Percentiles rank a stretch among this genome's conserved stretches.
Evolutionary conservation across 75 land plant species (phyloP).

Genomic region (Azolla pinnata): DNA sequence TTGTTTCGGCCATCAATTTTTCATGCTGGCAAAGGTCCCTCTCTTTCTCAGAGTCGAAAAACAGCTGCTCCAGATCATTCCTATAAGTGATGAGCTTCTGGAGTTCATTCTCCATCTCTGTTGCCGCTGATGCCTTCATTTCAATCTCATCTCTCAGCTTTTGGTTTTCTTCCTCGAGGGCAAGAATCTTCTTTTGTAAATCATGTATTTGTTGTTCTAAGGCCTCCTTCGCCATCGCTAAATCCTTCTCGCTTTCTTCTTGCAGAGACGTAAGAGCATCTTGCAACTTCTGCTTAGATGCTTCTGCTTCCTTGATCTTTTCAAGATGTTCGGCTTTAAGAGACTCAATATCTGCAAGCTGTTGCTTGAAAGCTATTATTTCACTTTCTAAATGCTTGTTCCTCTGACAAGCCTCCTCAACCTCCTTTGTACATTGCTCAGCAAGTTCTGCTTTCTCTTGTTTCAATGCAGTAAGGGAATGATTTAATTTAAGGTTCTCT

Average conservation of each 20-base stretch:
- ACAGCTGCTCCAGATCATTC: too few relatives aligned
- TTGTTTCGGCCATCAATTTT: neutral
- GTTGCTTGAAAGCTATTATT: neutral
- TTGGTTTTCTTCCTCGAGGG: too few relatives aligned
- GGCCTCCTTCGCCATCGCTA: neutral
- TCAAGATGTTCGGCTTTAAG: neutral
- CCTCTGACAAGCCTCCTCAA: neutral
- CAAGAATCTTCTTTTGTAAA: too few relatives aligned
- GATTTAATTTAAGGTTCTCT: constrained; percentile 1
- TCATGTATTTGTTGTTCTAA: too few relatives aligned
- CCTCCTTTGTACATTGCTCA: neutral
- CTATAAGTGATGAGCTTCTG: too few relatives aligned
- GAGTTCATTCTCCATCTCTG: too few relatives aligned
- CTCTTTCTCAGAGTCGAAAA: too few relatives aligned
- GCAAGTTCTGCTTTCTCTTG: neutral
- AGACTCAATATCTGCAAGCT: neutral
- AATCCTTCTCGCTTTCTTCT: constrained; percentile 1
- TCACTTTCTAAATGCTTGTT: neutral
- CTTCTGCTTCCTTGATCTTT: neutral
- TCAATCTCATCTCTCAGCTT: too few relatives aligned
- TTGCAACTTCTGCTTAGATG: neutral
- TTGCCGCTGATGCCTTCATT: too few relatives aligned
- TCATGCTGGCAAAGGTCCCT: too few relatives aligned
- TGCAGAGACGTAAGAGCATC: neutral
- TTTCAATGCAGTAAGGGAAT: neutral